Base-by-base conservation (phyloP, 371 early-diverging fungal species). In the Rhizopus delemar region DNA sequence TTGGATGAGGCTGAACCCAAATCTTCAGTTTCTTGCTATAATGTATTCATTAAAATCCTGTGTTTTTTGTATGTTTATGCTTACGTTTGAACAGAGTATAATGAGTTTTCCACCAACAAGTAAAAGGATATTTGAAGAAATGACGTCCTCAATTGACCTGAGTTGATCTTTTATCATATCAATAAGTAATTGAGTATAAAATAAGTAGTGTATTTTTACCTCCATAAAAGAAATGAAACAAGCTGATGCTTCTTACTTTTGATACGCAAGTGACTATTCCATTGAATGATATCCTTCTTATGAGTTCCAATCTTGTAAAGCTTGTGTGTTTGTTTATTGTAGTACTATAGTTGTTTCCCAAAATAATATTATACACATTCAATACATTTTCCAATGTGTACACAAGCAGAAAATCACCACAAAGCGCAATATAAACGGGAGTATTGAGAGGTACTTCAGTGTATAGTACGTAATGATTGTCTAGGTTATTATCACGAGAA, bases 401-500 rank as follows among this genome's bases (percentile, higher is more conserved):
- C 12, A 91, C 84, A 11, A 92, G 63, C 49, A 90, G 62, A 43
- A 80, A 82, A 15, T 70, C 63, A 49, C 85, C 80, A 51, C 84
- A 60, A 33, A 82, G 65, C 51, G 77, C 86, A 65, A 94, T 63
- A 65, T 85, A 78, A 29, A 85, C 57, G 4, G 85, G 79, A 9
- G 67, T 65, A 46, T 67, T 55, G 5, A 73, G 60, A 13, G 83
- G 58, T 8, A 70, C 58, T 54, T 89, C 86, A 3, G 73, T 74
- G 48, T 83, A 80, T 9, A 92, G 60, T 7, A 87, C 57, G 13
- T 85, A 65, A 5, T 78, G 70, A 56, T 82, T 80, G 65, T 91
- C 91, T 49, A 92, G 68, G 41, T 90, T 94, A 13, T 76, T 78
- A 22, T 92, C 93, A n/a, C 91, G 79, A 31, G 90, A 86, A 64